A percentile compares a stretch with the other conserved stretches of the same genome.
These are phyloP conservation scores for Candida jianshihensis DNA, from an alignment of 805 yeast species.

Conservation along the genomic window DNA sequence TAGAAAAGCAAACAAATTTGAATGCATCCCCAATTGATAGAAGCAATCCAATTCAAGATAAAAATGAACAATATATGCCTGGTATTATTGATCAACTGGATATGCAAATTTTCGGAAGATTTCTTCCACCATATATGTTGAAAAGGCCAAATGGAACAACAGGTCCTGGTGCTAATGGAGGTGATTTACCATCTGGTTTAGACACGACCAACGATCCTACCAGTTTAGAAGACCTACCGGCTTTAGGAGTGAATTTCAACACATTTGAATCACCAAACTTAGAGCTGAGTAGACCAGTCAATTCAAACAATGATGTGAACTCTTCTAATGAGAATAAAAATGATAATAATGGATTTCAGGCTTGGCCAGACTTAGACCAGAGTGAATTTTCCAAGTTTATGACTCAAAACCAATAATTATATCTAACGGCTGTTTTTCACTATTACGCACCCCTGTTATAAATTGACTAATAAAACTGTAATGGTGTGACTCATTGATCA, in stretches of 20 bases:
- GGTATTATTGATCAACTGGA: conserved; percentile 84
- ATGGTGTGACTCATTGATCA: too few relatives aligned
- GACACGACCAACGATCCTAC: conserved; percentile 19
- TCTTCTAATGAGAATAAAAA: not conserved
- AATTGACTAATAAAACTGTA: too few relatives aligned
- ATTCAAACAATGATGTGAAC: not conserved
- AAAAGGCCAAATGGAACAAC: conserved; percentile 21
- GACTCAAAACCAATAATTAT: too few relatives aligned
- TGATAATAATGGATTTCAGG: not conserved
- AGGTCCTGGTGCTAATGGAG: conserved; percentile 24
- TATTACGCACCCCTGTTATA: too few relatives aligned
- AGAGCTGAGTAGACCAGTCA: too few relatives aligned
- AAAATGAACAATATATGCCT: conserved; percentile 45
- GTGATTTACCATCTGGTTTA: conserved; percentile 22
- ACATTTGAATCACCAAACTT: not conserved
- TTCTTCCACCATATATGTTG: conserved; percentile 80
- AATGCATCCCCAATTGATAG: too few relatives aligned
- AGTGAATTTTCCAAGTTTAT: conserved; percentile 5
- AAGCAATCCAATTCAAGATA: not conserved
- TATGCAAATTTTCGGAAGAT: conserved; percentile 76
- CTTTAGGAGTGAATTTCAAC: not conserved
- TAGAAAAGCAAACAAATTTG: conserved; percentile 2
- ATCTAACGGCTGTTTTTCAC: too few relatives aligned
- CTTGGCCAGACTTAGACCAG: conserved; percentile 10
- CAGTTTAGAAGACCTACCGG: conserved; percentile 16